Base-by-base conservation (phyloP, 768 basidiomycete species). In the Cystofilobasidium capitatum region DNA sequence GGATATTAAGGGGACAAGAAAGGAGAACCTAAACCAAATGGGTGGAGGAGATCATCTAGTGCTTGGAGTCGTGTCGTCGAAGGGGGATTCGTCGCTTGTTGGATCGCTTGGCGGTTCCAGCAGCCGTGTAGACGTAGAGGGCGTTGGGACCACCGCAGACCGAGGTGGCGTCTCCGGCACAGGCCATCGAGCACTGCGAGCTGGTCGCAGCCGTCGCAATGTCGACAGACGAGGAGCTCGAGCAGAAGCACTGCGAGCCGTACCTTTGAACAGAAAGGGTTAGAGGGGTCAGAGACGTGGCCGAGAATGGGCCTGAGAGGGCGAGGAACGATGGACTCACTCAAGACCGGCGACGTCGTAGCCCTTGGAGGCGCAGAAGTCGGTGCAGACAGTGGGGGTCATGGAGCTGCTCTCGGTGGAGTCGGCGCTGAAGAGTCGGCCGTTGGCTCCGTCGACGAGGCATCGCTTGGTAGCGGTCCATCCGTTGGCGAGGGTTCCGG, bases 351-450 rank as follows among this genome's bases (percentile, higher is more conserved):
- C 65, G n/a, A 35, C 42, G 5, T 35, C n/a, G 58, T 49, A 60
- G n/a, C 65, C 65, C 10, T 31, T 29, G 26, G 36, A 36, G 24
- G 22, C 26, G 58, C 65, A 66, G 65, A 59, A 60, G 45, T 47
- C 29, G 58, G 65, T 66, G 65, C 65, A 66, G 24, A 49, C n/a
- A 4, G 45, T 36, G 31, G 24, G 58, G 33, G 58, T 66, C 58
- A 66, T 59, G 6, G 26, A 16, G 9, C 6, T 4, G 24, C 24
- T 26, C 54, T 22, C 22, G 14, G 51, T 55, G 8, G 29, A 55
- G 16, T 2, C 51, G 29, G 29, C 14, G 51, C 14, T 33, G 51
- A 33, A 55, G 5, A 55, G 29, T 4, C 51, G 51, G 13, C 29
- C 51, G 51, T 55, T 16, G 51, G 14, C 45, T 7, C 45, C 51